A percentile compares a stretch with the other conserved stretches of the same genome.
Conservation (phyloP, 2,329 filamentous ascomycete species). For the Fonsecaea pedrosoi region DNA sequence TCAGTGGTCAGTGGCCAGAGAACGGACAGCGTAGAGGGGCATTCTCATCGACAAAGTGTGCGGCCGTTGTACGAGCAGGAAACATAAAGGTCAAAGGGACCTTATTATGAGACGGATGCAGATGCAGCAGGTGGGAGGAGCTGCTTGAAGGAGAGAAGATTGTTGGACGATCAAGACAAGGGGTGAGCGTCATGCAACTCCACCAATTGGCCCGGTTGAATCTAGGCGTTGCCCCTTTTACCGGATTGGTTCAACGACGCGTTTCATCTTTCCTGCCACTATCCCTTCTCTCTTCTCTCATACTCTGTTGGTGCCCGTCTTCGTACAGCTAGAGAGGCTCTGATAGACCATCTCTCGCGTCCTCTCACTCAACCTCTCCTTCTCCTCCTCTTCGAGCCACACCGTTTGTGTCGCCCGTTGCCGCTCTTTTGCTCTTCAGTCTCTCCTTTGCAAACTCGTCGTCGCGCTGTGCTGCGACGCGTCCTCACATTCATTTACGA, state of each 20-base stretch:
- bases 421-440: slow-evolving; percentile 24
- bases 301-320: background rate
- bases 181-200: background rate
- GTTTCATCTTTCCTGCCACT: slow-evolving; percentile 26
- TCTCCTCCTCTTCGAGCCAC: slow-evolving; percentile 37
- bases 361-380: slow-evolving; percentile 44
- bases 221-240: slow-evolving; percentile 27
- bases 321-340: background rate
- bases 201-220: slow-evolving; percentile 15
- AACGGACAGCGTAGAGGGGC: background rate
- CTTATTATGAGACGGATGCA: background rate
- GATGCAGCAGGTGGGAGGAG: background rate
- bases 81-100: slow-evolving; percentile 3
- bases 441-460: slow-evolving; percentile 24
- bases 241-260: slow-evolving; percentile 16
- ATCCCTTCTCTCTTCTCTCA: background rate
- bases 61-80: slow-evolving; percentile 1
- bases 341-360: slow-evolving; percentile 16
- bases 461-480: slow-evolving; percentile 37
- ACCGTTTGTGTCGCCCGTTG: slow-evolving; percentile 29
- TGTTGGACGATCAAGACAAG: background rate
- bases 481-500: slow-evolving; percentile 25
- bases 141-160: background rate
- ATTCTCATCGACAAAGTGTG: background rate
- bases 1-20: background rate